Evolutionary conservation across 2,329 filamentous ascomycete genomes (phyloP).

Genomic region (Colletotrichum liriopes): DNA sequence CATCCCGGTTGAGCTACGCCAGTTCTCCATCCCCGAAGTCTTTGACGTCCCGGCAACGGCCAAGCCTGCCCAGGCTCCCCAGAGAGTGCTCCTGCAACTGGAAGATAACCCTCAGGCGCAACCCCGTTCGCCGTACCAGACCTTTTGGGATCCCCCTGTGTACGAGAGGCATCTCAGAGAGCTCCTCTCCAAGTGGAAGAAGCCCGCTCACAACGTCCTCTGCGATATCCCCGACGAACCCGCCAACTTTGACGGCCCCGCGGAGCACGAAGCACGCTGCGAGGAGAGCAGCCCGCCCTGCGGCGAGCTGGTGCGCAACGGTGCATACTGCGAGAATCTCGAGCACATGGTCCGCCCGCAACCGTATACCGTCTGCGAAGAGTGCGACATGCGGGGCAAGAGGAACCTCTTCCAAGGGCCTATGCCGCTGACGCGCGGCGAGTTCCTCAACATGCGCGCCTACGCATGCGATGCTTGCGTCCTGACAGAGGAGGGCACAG

Average conservation of each 20-base stretch:
- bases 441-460: constrained; percentile 53
- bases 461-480: constrained; percentile 55
- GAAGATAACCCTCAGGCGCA: not conserved
- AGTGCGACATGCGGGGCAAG: constrained; percentile 48
- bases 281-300: constrained; percentile 13
- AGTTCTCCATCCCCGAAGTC: constrained; percentile 20
- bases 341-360: constrained; percentile 30
- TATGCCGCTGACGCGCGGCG: constrained; percentile 38
- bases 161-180: constrained; percentile 12
- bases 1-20: constrained; percentile 32
- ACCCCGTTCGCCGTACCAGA: constrained; percentile 13
- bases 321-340: constrained; percentile 44
- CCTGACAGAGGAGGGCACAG: not conserved
- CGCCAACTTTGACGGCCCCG: not conserved
- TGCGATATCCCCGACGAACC: constrained; percentile 38
- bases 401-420: constrained; percentile 41
- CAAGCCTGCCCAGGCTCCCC: constrained; percentile 7
- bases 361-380: constrained; percentile 44
- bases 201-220: constrained; percentile 39
- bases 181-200: constrained; percentile 35
- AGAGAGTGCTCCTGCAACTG: constrained; percentile 28
- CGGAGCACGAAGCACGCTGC: constrained; percentile 16
- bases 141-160: not conserved
- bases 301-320: not conserved
- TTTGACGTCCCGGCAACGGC: constrained; percentile 6